Base-by-base conservation (phyloP, 192 early-diverging fungal genomes). In the Backusella parvicylindrica region DNA sequence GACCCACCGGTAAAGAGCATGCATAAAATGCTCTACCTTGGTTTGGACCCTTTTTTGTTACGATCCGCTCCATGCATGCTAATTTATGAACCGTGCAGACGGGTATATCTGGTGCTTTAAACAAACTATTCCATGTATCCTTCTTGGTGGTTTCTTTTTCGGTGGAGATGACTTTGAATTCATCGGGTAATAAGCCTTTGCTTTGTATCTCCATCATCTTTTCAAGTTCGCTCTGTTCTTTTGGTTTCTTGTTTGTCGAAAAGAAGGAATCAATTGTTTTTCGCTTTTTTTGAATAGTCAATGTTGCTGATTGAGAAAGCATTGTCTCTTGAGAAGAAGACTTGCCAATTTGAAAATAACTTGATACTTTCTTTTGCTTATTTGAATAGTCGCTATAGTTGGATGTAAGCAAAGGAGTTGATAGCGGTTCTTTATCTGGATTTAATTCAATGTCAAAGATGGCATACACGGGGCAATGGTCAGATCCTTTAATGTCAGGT, bases 391-490 rank as follows among this genome's bases (percentile, higher is more conserved):
- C 64, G 2, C 23, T 66, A 9, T 31, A 35, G 13, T 31, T 35
- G 12, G 64, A 66, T n/a, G 33, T 66, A 66, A 66, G 64, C 28
- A 66, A 16, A n/a, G 28, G 64, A 8, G 64, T 31, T 9, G 23
- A 13, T 11, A 60, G 53, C 11, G 53, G 53, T 12, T 60, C 53
- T 9, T 60, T 28, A 12, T 28, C 26, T 28, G 21, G 53, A 28
- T 28, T 60, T n/a, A 60, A 28, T 12, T 60, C 23, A 1, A 60
- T 60, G 7, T 60, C 53, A 60, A 60, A 26, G 26, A 13, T 60
- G 8, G 53, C 53, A 36, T 84, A 75, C 1, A 95, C 91, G 1
- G 92, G 94, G 72, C 95, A 96, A 76, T 96, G 95, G 79, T 96
- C 95, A 16, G 90, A 92, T 8, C 95, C 95, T 64, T 89, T 77